Conservation (phyloP, 2,329 filamentous ascomycete species). For the Pseudocercospora pini-densiflorae region DNA sequence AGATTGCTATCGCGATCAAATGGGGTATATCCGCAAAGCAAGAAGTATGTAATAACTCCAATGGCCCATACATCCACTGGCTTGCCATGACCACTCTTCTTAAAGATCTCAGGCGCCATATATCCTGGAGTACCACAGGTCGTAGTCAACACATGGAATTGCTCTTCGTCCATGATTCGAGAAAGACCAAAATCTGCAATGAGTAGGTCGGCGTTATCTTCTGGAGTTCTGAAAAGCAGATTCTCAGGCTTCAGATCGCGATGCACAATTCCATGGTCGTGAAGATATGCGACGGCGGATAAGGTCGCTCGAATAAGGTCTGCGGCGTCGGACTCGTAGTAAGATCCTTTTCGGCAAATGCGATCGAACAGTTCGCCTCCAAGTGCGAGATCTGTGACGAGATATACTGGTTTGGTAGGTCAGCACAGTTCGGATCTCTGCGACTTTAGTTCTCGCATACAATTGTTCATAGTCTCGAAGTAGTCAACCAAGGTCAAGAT, state of each 20-base stretch:
- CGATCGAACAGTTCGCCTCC: slow-evolving; percentile 97
- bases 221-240: slow-evolving; percentile 91
- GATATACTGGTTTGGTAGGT: slow-evolving; percentile 66
- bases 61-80: slow-evolving; percentile 98
- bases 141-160: slow-evolving; percentile 96
- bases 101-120: slow-evolving; percentile 99
- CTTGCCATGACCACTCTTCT: slow-evolving; percentile 97
- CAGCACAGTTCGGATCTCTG: slow-evolving; percentile 2
- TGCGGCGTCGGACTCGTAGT: slow-evolving; percentile 96
- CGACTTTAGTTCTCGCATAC: slow-evolving; percentile 45
- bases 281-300: slow-evolving; percentile 96
- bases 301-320: slow-evolving; percentile 93
- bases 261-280: slow-evolving; percentile 98
- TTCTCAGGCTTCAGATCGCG: slow-evolving; percentile 98
- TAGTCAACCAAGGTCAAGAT: slow-evolving; percentile 98
- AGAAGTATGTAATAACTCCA: slow-evolving; percentile 97
- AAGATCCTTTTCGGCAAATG: slow-evolving; percentile 97
- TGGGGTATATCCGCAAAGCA: slow-evolving; percentile 96
- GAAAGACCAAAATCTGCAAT: slow-evolving; percentile 97
- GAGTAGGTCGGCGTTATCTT: slow-evolving; percentile 94
- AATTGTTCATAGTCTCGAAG: slow-evolving; percentile 99
- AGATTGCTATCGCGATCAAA: slow-evolving; percentile 98
- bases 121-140: slow-evolving; percentile 98
- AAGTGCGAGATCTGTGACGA: slow-evolving; percentile 94
- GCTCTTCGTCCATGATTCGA: slow-evolving; percentile 98